These are phyloP conservation scores for Astragalus membranaceus DNA, from an alignment of 306 rosid genomes.

Conservation along the genomic window DNA sequence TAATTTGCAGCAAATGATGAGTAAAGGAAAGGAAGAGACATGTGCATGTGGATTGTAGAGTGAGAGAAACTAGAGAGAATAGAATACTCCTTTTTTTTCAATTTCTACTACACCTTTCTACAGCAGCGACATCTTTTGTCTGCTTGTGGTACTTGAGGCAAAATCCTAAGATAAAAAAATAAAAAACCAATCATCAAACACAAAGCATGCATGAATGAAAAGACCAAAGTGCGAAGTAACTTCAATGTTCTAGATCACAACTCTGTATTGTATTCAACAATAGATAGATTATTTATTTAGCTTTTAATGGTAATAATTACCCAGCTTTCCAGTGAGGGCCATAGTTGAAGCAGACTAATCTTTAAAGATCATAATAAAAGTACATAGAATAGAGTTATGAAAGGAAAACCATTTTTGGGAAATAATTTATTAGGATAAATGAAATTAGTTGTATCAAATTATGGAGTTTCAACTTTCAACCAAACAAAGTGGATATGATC, in stretches of 20 bases:
- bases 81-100: conserved; percentile 2
- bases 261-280: conserved; percentile 6
- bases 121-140: conserved; percentile 37
- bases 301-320: conserved; percentile 39
- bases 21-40: conserved; percentile 22
- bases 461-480: conserved; percentile 13
- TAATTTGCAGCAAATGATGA: conserved; percentile 26
- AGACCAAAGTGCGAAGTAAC: conserved; percentile 25
- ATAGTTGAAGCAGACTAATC: conserved; percentile 15
- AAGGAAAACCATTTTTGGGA: conserved; percentile 2
- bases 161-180: conserved; percentile 33
- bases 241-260: conserved; percentile 18
- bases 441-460: conserved; percentile 20
- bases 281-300: conserved; percentile 19
- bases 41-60: conserved; percentile 33
- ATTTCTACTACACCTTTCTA: conserved; percentile 33
- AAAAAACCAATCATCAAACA: conserved; percentile 31
- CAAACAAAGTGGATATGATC: not conserved
- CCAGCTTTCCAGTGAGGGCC: conserved; percentile 23
- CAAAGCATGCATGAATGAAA: conserved; percentile 8
- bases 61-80: conserved; percentile 11
- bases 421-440: not conserved
- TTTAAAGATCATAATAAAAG: conserved; percentile 2
- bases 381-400: not conserved
- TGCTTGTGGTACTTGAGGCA: conserved; percentile 46